phyloP scores from a whole-genome alignment of 1,284 basidiomycete genomes.

The Boletus smithii region DNA sequence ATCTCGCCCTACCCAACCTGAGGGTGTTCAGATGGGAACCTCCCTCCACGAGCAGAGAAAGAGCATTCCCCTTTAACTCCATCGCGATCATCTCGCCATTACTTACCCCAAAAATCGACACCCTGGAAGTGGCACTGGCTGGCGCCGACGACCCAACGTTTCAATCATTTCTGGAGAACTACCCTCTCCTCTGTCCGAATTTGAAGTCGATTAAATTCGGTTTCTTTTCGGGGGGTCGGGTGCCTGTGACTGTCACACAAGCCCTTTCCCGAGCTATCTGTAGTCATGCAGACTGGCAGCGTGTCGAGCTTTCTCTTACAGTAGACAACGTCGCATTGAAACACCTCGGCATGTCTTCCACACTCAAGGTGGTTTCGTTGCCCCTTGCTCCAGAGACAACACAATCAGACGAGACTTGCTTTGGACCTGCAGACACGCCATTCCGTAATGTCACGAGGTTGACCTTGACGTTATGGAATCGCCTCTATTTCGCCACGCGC shows the following conservation, averaged over 20 bases:
- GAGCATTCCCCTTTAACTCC: not conserved
- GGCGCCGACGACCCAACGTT: not conserved
- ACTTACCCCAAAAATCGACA: not conserved
- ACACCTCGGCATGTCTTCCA: slow-evolving; percentile 1
- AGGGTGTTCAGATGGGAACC: not conserved
- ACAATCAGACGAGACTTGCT: not conserved
- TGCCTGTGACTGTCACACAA: not conserved
- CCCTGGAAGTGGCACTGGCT: not conserved
- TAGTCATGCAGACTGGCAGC: not conserved
- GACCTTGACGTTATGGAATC: not conserved
- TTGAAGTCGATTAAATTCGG: slow-evolving; percentile 3
- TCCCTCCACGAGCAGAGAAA: too few species aligned
- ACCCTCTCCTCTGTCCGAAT: not conserved
- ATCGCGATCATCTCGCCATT: not conserved
- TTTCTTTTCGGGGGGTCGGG: not conserved
- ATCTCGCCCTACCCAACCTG: not conserved
- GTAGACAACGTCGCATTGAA: not conserved
- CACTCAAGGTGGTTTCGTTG: slow-evolving; percentile 2
- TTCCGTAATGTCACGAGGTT: slow-evolving; percentile 1
- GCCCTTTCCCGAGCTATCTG: slow-evolving; percentile 3
- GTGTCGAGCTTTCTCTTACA: not conserved
- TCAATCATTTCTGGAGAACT: not conserved
- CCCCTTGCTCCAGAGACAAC: not conserved
- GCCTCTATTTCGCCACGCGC: not conserved
- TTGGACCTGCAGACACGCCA: slow-evolving; percentile 2